A percentile compares a stretch with the other conserved stretches of the same genome.
These are phyloP conservation scores for Melianthus villosus DNA, from an alignment of 441 rosid species.

Conservation along the genomic window DNA sequence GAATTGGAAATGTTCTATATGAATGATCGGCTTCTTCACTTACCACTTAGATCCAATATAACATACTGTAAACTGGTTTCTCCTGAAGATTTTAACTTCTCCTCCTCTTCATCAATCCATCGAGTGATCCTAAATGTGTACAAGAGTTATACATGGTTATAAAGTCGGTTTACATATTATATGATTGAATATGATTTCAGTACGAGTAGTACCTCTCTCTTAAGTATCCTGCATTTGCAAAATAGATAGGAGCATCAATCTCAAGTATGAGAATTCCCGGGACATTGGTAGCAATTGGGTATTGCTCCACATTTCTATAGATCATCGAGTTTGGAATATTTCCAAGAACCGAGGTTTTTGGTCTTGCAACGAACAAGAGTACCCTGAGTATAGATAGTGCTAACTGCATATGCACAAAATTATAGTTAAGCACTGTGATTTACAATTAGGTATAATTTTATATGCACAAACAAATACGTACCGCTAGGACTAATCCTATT, in stretches of 20 bases:
- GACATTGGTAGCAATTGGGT: constrained; percentile 35
- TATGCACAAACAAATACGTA: constrained; percentile 13
- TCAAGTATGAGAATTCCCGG: constrained; percentile 69
- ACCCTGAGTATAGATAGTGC: constrained; percentile 56
- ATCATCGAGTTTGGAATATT: constrained; percentile 59
- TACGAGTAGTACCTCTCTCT: constrained; percentile 47
- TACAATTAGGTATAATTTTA: no score
- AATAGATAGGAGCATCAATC: constrained; percentile 87
- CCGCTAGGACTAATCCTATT: constrained; percentile 60
- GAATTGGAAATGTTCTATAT: no score
- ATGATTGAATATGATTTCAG: neutral
- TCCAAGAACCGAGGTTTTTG: constrained; percentile 54
- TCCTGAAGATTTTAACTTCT: constrained; percentile 32
- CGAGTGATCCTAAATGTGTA: constrained; percentile 37
- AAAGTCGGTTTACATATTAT: no score
- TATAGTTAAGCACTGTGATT: no score
- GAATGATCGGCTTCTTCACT: no score
- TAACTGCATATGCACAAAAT: constrained; percentile 34
- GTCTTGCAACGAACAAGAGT: constrained; percentile 73
- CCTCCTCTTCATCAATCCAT: constrained; percentile 92
- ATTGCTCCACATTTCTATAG: constrained; percentile 71
- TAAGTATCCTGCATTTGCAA: constrained; percentile 69
- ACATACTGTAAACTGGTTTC: constrained; percentile 53
- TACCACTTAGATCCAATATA: constrained; percentile 66
- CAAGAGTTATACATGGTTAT: neutral